Evolutionary conservation across 305 asterid species (phyloP).

Genomic region (Ilex paraguariensis): DNA sequence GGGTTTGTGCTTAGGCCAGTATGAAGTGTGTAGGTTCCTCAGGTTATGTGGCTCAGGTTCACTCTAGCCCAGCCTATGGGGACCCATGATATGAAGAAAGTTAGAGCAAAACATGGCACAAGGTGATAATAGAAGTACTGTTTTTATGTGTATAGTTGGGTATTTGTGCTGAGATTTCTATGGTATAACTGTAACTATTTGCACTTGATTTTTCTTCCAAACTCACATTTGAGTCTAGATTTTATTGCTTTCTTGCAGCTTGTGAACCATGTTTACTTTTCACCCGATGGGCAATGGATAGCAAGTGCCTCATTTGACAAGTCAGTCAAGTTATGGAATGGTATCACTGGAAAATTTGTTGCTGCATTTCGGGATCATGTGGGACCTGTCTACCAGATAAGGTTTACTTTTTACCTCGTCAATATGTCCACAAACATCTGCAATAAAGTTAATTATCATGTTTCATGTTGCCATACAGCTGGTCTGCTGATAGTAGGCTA

Average conservation of each 20-base stretch:
- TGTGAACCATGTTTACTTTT: constrained; percentile 90
- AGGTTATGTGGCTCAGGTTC: too few relatives aligned
- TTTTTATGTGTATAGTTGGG: too few relatives aligned
- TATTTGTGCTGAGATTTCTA: too few relatives aligned
- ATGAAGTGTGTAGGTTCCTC: too few relatives aligned
- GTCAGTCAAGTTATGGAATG: constrained; percentile 96
- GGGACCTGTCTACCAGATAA: constrained; percentile 92
- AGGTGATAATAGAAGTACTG: too few relatives aligned
- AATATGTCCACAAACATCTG: neutral
- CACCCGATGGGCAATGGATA: constrained; percentile 94
- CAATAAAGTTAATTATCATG: constrained; percentile 13
- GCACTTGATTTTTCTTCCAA: too few relatives aligned
- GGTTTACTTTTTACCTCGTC: constrained; percentile 37
- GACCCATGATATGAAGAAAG: too few relatives aligned
- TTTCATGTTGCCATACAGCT: constrained; percentile 50
- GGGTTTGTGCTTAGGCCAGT: too few relatives aligned
- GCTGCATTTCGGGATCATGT: constrained; percentile 96
- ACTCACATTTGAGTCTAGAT: neutral
- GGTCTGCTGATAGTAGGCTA: constrained; percentile 97
- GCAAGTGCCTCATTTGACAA: constrained; percentile 98
- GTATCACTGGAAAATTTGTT: constrained; percentile 79
- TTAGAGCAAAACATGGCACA: too few relatives aligned
- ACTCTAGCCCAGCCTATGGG: too few relatives aligned
- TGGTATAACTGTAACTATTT: too few relatives aligned
- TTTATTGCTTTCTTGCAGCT: constrained; percentile 42